Evolutionary conservation across 495 filamentous ascomycete species (phyloP).

Genomic region (Talaromyces stipitatus): DNA sequence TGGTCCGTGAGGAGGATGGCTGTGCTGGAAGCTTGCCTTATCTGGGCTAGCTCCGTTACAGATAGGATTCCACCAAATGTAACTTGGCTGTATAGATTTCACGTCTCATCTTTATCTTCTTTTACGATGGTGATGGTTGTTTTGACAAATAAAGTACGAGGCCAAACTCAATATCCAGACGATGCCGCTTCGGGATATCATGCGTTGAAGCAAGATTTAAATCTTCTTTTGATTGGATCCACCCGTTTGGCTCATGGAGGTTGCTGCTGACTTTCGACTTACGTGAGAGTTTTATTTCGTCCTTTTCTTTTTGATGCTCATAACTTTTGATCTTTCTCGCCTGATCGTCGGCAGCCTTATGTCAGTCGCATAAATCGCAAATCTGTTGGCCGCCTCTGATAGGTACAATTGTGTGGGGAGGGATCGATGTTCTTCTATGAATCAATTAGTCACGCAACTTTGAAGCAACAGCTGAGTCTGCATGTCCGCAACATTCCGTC

Average conservation of each 20-base stretch:
- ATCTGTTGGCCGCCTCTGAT: not conserved
- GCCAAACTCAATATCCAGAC: too few relatives aligned
- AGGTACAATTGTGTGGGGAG: not conserved
- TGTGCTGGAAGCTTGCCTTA: conserved; percentile 3
- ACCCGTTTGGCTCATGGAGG: too few relatives aligned
- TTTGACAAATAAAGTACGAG: too few relatives aligned
- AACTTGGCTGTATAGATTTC: too few relatives aligned
- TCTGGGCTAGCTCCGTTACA: not conserved
- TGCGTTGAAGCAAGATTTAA: not conserved
- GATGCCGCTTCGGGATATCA: not conserved
- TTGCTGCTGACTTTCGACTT: too few relatives aligned
- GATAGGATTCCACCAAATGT: not conserved
- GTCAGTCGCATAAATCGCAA: not conserved
- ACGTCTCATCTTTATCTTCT: too few relatives aligned
- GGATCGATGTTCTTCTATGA: not conserved
- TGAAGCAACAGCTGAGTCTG: not conserved
- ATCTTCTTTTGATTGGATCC: not conserved
- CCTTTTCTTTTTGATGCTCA: too few relatives aligned
- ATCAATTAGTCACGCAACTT: not conserved
- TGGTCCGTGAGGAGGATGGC: conserved; percentile 5
- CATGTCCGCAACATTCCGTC: not conserved
- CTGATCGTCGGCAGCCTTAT: not conserved
- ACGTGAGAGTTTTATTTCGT: too few relatives aligned
- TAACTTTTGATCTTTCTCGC: too few relatives aligned
- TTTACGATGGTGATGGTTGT: too few relatives aligned